These are phyloP conservation scores for Solanum lycopersicoides DNA, from an alignment of 257 asterid species.

Conservation along the genomic window DNA sequence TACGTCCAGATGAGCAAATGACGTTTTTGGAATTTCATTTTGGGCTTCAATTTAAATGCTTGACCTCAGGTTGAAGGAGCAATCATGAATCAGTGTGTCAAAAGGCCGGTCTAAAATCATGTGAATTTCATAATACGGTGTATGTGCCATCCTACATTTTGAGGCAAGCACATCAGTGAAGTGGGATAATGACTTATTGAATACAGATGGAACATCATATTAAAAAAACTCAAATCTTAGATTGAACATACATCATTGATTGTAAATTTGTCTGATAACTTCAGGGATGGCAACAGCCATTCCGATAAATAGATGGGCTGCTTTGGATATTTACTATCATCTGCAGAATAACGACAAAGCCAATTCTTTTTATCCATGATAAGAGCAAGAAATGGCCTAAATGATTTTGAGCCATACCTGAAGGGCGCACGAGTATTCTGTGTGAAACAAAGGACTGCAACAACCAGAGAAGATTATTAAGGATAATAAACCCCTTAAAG, in stretches of 20 bases:
- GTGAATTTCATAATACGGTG: not conserved
- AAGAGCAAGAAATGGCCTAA: not conserved
- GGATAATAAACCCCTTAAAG: not conserved
- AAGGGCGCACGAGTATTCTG: slow-evolving; percentile 56
- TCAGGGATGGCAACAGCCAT: slow-evolving; percentile 65
- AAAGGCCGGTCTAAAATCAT: not conserved
- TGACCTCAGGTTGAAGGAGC: not conserved
- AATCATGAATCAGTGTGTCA: too few relatives aligned
- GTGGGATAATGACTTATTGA: not conserved
- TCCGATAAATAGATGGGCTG: slow-evolving; percentile 35
- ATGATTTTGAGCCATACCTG: slow-evolving; percentile 39
- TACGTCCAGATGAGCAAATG: not conserved
- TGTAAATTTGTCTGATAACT: slow-evolving; percentile 37
- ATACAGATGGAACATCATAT: not conserved
- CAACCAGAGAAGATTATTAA: slow-evolving; percentile 8
- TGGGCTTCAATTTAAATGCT: not conserved
- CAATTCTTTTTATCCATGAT: not conserved
- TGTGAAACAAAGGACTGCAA: slow-evolving; percentile 87
- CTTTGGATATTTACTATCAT: slow-evolving; percentile 20
- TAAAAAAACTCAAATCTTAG: not conserved
- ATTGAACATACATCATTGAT: slow-evolving; percentile 36
- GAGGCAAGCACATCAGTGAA: not conserved
- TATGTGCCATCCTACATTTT: not conserved
- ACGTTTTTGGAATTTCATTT: not conserved
- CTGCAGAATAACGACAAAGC: slow-evolving; percentile 18